These are phyloP conservation scores for Pseudogymnoascus sp. DNA, from an alignment of 2,329 filamentous ascomycete genomes.

Conservation along the genomic window DNA sequence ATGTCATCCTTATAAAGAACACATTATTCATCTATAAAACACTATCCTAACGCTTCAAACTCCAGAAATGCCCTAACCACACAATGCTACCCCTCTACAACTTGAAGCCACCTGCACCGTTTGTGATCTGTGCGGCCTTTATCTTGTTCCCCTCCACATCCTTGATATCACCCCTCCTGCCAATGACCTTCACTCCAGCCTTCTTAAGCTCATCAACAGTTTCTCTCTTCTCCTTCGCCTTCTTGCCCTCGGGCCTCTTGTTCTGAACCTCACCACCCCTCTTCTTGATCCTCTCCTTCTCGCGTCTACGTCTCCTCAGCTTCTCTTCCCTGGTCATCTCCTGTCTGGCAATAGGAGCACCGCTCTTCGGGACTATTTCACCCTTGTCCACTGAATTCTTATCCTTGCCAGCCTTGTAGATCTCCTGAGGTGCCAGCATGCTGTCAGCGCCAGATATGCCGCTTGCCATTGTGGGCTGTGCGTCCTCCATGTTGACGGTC, in stretches of 20 bases:
- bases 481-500: constrained; percentile 92
- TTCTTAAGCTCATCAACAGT: constrained; percentile 57
- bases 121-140: constrained; percentile 42
- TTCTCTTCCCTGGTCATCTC: constrained; percentile 89
- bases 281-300: constrained; percentile 80
- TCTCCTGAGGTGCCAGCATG: constrained; percentile 86
- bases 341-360: constrained; percentile 68
- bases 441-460: constrained; percentile 62
- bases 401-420: constrained; percentile 74
- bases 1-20: constrained; percentile 4
- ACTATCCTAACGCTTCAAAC: constrained; percentile 8
- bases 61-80: not conserved
- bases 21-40: constrained; percentile 5
- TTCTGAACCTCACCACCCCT: constrained; percentile 44
- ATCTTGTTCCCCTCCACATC: constrained; percentile 78
- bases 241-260: constrained; percentile 49
- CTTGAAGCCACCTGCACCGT: constrained; percentile 53
- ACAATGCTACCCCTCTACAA: constrained; percentile 35
- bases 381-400: constrained; percentile 48
- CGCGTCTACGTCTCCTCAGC: constrained; percentile 63
- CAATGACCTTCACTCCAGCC: constrained; percentile 86
- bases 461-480: constrained; percentile 74
- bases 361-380: constrained; percentile 72
- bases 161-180: constrained; percentile 76
- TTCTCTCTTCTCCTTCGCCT: constrained; percentile 47